phyloP scores from a whole-genome alignment of 2,329 filamentous ascomycete species.

The Penicillium occitanis region DNA sequence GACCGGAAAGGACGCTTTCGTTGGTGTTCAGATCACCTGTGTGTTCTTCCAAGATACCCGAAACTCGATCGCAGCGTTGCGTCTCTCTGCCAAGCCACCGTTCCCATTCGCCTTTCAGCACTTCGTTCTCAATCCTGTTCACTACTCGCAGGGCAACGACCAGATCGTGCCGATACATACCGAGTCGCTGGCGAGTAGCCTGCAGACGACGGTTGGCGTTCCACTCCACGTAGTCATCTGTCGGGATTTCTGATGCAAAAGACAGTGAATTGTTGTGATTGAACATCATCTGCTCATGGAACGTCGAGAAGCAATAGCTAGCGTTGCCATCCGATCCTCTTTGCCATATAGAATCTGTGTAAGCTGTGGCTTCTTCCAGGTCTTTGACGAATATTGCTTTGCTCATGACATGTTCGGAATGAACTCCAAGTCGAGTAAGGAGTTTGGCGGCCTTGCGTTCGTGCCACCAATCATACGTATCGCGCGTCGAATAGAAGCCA shows the following conservation, averaged over 20 bases:
- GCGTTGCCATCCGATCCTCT: slow-evolving; percentile 29
- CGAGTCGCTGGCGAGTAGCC: slow-evolving; percentile 78
- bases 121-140: slow-evolving; percentile 83
- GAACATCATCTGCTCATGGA: slow-evolving; percentile 44
- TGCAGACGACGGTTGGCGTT: slow-evolving; percentile 61
- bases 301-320: slow-evolving; percentile 46
- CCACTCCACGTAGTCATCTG: slow-evolving; percentile 34
- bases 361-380: slow-evolving; percentile 64
- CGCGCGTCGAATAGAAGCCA: slow-evolving; percentile 69
- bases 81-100: slow-evolving; percentile 85
- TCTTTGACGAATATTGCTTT: slow-evolving; percentile 81
- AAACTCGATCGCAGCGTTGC: slow-evolving; percentile 67
- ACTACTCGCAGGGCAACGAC: slow-evolving; percentile 87
- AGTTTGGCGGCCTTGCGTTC: slow-evolving; percentile 78
- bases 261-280: slow-evolving; percentile 34
- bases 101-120: slow-evolving; percentile 86
- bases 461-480: slow-evolving; percentile 76
- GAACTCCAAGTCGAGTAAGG: slow-evolving; percentile 78
- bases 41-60: slow-evolving; percentile 43
- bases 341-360: slow-evolving; percentile 32
- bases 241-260: slow-evolving; percentile 26
- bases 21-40: slow-evolving; percentile 29
- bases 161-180: slow-evolving; percentile 82
- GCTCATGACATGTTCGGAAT: slow-evolving; percentile 76
- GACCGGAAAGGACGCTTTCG: slow-evolving; percentile 35